These are phyloP conservation scores for Chimonanthus salicifolius DNA, from an alignment of 164 flowering plant genomes.

Conservation along the genomic window DNA sequence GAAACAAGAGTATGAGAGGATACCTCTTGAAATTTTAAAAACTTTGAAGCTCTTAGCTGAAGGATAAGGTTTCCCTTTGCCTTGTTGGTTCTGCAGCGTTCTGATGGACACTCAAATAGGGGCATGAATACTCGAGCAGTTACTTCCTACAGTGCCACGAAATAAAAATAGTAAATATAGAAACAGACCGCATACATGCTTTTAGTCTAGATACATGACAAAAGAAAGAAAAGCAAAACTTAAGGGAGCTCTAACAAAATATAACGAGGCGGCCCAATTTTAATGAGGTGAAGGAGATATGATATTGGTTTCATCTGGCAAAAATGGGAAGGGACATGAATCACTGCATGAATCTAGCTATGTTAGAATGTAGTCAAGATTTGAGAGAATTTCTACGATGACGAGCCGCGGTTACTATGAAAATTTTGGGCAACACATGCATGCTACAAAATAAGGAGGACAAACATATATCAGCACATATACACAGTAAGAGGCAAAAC, in stretches of 20 bases:
- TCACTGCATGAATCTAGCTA: too few relatives aligned
- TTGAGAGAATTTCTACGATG: not conserved
- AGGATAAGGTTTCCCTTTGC: conserved; percentile 83
- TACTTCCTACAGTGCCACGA: conserved; percentile 59
- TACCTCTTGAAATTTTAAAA: conserved; percentile 97
- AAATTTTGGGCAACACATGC: not conserved
- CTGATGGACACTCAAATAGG: conserved; percentile 84
- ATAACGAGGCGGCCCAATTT: too few relatives aligned
- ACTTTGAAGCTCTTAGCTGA: conserved; percentile 98
- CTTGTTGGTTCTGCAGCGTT: conserved; percentile 54
- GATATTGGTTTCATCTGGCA: too few relatives aligned
- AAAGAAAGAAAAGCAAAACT: not conserved
- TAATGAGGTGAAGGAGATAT: too few relatives aligned
- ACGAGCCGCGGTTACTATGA: not conserved
- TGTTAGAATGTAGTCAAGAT: too few relatives aligned
- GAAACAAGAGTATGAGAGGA: not conserved
- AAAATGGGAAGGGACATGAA: too few relatives aligned
- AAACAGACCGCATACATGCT: too few relatives aligned
- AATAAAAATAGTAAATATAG: not conserved
- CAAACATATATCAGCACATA: not conserved
- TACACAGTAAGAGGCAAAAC: not conserved
- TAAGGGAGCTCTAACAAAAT: too few relatives aligned
- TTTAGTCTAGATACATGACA: not conserved
- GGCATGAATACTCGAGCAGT: conserved; percentile 97
- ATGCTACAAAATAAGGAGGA: not conserved